Evolutionary conservation across 345 rosid genomes (phyloP).

Genomic region (Cardiospermum halicacabum): DNA sequence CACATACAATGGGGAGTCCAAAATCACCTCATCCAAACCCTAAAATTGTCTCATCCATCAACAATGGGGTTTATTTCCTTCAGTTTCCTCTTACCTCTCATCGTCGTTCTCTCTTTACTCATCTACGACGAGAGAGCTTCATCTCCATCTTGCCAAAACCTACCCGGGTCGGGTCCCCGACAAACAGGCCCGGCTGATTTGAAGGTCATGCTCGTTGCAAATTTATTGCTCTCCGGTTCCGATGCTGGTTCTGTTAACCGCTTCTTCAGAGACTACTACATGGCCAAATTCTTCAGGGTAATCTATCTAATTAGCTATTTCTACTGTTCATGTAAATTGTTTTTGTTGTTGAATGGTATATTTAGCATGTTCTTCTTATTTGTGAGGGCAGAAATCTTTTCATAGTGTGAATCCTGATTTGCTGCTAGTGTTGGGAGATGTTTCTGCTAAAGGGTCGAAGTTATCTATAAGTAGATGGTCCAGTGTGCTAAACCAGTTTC

Average conservation of each 20-base stretch:
- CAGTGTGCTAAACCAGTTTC: constrained; percentile 42
- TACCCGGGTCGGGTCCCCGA: constrained; percentile 17
- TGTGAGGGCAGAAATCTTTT: constrained; percentile 50
- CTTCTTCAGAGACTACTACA: constrained; percentile 46
- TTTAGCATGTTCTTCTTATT: too few species aligned
- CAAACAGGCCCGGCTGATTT: constrained; percentile 23
- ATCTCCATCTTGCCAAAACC: constrained; percentile 38
- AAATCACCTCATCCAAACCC: constrained; percentile 15
- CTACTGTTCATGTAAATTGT: background rate
- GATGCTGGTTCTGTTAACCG: constrained; percentile 31
- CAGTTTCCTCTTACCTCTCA: constrained; percentile 30
- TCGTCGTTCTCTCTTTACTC: constrained; percentile 26
- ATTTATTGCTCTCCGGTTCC: constrained; percentile 43
- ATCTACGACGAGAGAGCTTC: constrained; percentile 40
- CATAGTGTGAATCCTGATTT: constrained; percentile 51
- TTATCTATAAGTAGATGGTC: constrained; percentile 39
- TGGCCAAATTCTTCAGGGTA: constrained; percentile 54
- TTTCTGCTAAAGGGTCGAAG: constrained; percentile 46
- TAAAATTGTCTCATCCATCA: constrained; percentile 6
- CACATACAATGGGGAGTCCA: background rate
- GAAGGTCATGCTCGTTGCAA: constrained; percentile 53
- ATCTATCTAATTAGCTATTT: background rate
- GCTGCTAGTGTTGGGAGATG: constrained; percentile 58
- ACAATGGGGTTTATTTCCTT: constrained; percentile 23
- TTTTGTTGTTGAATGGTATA: background rate